phyloP scores from a whole-genome alignment of 2,329 filamentous ascomycete species.

The Neopestalotiopsis sp. region DNA sequence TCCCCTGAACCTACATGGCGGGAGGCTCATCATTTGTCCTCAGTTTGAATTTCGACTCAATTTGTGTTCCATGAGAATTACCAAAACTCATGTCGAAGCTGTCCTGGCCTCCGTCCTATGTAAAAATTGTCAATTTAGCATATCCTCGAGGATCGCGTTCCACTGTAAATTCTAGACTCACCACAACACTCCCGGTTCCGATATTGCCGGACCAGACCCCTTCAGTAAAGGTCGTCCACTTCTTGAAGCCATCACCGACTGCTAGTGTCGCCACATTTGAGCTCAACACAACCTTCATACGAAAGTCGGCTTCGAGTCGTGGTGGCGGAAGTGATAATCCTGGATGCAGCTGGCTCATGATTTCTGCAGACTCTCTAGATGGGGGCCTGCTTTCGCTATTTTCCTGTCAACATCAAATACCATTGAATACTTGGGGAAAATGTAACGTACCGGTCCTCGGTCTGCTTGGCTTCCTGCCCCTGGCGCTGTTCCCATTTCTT shows the following conservation, averaged over 20 bases:
- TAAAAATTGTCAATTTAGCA: slow-evolving; percentile 13
- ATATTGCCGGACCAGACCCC: slow-evolving; percentile 34
- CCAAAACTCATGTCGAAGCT: slow-evolving; percentile 29
- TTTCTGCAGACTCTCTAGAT: slow-evolving; percentile 19
- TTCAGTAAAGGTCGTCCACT: slow-evolving; percentile 32
- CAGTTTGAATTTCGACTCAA: slow-evolving; percentile 32
- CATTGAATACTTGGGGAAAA: not conserved
- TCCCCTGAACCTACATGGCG: slow-evolving; percentile 28
- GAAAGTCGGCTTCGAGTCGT: slow-evolving; percentile 32
- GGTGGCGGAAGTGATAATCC: slow-evolving; percentile 31
- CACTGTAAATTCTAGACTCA: slow-evolving; percentile 20
- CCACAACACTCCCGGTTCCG: slow-evolving; percentile 31
- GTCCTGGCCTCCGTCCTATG: slow-evolving; percentile 33
- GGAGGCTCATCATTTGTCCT: slow-evolving; percentile 32
- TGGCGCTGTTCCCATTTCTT: slow-evolving; percentile 24
- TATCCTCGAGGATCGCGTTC: no score
- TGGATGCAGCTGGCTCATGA: slow-evolving; percentile 26
- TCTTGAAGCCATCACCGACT: slow-evolving; percentile 29
- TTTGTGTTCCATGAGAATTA: slow-evolving; percentile 27
- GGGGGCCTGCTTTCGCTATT: not conserved
- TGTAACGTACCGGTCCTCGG: not conserved
- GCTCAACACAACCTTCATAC: slow-evolving; percentile 32
- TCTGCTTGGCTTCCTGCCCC: not conserved
- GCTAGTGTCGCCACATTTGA: slow-evolving; percentile 32
- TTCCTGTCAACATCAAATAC: not conserved